These are phyloP conservation scores for Xanthoconium stramineum DNA, from an alignment of 768 basidiomycete genomes.

Conservation along the genomic window DNA sequence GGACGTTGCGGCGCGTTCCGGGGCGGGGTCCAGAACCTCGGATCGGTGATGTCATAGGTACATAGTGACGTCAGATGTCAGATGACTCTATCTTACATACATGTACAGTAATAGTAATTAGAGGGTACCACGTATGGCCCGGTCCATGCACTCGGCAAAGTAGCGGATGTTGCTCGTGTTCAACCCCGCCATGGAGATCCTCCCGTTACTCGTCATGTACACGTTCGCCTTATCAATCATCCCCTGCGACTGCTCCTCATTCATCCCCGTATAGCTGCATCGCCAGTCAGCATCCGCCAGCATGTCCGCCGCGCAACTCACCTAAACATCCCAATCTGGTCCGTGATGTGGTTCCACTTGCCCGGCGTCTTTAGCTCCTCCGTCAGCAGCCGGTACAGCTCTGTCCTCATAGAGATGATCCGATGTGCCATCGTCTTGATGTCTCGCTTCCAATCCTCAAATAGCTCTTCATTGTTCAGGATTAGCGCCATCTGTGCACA, in stretches of 20 bases:
- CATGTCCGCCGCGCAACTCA: conserved; percentile 31
- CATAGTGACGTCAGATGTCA: neutral
- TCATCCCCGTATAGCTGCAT: conserved; percentile 81
- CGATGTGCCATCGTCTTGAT: conserved; percentile 74
- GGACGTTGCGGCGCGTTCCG: conserved; percentile 27
- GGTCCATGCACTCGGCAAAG: conserved; percentile 70
- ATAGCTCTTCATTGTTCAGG: conserved; percentile 68
- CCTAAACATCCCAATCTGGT: conserved; percentile 99
- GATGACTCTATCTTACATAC: neutral
- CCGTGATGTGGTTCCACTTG: conserved; percentile 92
- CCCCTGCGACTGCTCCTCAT: conserved; percentile 57
- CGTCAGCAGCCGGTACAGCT: conserved; percentile 65
- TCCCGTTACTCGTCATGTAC: conserved; percentile 82
- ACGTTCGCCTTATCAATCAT: conserved; percentile 73
- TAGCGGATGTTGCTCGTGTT: conserved; percentile 76
- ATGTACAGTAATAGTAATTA: conserved; percentile 23
- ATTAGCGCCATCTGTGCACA: conserved; percentile 67
- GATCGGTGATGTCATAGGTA: conserved; percentile 29
- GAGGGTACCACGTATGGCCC: conserved; percentile 52
- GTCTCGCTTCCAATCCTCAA: conserved; percentile 87
- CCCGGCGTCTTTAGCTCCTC: conserved; percentile 85
- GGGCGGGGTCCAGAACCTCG: conserved; percentile 23
- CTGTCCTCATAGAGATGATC: conserved; percentile 88
- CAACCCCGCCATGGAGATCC: conserved; percentile 94
- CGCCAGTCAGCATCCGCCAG: conserved; percentile 9